Evolutionary conservation across 352 stramenopile genomes (phyloP).

Genomic region (Phytophthora pseudosyringae): DNA sequence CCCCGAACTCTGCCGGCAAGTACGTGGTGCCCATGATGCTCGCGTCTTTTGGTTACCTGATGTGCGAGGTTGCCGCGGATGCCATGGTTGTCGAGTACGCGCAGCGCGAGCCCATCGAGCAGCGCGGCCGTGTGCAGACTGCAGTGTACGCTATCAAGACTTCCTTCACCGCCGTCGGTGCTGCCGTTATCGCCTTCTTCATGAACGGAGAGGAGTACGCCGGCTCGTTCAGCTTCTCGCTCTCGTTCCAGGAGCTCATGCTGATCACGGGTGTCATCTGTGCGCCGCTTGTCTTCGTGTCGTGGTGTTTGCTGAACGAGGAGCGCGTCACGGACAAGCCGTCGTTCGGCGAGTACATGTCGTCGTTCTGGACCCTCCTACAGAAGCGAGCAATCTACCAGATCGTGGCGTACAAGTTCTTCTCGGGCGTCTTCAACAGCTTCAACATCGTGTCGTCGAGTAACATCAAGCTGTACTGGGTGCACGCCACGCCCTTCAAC

Average conservation of each 20-base stretch:
- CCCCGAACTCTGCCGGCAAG: slow-evolving; percentile 35
- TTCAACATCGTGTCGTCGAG: slow-evolving; percentile 61
- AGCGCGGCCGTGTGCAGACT: slow-evolving; percentile 48
- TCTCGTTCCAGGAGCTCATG: slow-evolving; percentile 53
- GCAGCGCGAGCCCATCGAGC: slow-evolving; percentile 50
- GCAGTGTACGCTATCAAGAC: slow-evolving; percentile 53
- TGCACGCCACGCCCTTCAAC: slow-evolving; percentile 65
- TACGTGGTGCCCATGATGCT: slow-evolving; percentile 67
- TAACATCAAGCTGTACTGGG: slow-evolving; percentile 63
- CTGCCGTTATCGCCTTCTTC: slow-evolving; percentile 44
- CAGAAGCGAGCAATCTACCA: slow-evolving; percentile 65
- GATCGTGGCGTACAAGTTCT: slow-evolving; percentile 66
- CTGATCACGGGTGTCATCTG: slow-evolving; percentile 41
- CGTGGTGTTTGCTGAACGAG: slow-evolving; percentile 44
- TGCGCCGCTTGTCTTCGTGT: slow-evolving; percentile 33
- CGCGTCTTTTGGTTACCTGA: slow-evolving; percentile 53
- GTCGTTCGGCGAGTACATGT: slow-evolving; percentile 39
- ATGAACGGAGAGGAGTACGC: slow-evolving; percentile 54
- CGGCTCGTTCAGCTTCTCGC: slow-evolving; percentile 43
- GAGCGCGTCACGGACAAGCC: slow-evolving; percentile 30
- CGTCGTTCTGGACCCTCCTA: slow-evolving; percentile 52
- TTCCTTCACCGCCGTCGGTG: slow-evolving; percentile 44
- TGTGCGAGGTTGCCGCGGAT: slow-evolving; percentile 57
- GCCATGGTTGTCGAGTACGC: slow-evolving; percentile 66
- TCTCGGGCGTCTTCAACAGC: slow-evolving; percentile 61